phyloP scores from a whole-genome alignment of 257 asterid genomes.

The Paraleonurus japonicus region DNA sequence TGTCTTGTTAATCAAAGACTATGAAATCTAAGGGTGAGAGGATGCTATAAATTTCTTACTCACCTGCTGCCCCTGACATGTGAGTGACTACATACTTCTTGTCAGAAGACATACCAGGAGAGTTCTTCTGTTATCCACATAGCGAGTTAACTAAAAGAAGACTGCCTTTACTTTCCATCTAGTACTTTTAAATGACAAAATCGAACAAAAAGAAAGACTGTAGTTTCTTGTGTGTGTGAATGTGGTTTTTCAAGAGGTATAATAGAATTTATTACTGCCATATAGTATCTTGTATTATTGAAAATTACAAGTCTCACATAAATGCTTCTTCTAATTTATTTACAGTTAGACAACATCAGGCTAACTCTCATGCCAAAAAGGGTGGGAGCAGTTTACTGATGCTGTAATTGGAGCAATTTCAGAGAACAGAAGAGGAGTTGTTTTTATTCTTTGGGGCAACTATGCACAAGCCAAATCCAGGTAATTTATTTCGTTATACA shows the following conservation, averaged over 20 bases:
- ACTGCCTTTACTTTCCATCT: background rate
- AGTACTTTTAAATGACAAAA: background rate
- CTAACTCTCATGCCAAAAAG: slow-evolving; percentile 92
- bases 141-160: background rate
- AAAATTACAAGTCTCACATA: slow-evolving; percentile 7
- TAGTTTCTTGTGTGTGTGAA: background rate
- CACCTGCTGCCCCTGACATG: background rate
- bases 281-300: background rate
- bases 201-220: background rate
- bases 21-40: background rate
- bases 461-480: slow-evolving; percentile 90
- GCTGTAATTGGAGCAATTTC: slow-evolving; percentile 84
- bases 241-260: background rate
- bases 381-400: slow-evolving; percentile 99
- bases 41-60: background rate
- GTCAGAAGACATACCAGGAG: too few species aligned
- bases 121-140: too few species aligned
- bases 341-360: slow-evolving; percentile 85
- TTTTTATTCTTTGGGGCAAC: slow-evolving; percentile 98
- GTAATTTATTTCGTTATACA: slow-evolving; percentile 34
- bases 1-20: background rate
- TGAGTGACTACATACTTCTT: too few species aligned
- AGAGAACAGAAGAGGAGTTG: slow-evolving; percentile 72
- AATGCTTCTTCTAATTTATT: slow-evolving; percentile 13
- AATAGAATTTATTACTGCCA: background rate